phyloP scores from a whole-genome alignment of 2,329 filamentous ascomycete genomes.

The Phialophora chinensis region DNA sequence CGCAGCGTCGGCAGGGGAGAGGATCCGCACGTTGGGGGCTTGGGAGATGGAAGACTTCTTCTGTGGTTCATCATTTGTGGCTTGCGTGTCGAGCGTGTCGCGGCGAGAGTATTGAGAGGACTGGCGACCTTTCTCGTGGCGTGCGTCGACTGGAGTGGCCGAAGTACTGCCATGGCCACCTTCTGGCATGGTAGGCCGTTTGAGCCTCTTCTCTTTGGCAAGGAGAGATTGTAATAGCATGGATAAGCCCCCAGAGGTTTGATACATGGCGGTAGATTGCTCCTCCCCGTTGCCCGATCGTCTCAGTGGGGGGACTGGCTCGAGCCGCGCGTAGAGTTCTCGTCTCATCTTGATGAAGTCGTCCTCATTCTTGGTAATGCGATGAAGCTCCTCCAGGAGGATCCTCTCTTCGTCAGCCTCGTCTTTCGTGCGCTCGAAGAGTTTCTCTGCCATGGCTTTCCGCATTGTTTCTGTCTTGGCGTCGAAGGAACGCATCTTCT shows the following conservation, averaged over 20 bases:
- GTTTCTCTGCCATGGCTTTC: slow-evolving; percentile 82
- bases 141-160: slow-evolving; percentile 46
- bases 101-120: slow-evolving; percentile 42
- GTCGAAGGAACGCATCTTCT: slow-evolving; percentile 86
- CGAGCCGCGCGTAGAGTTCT: slow-evolving; percentile 84
- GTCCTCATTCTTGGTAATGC: slow-evolving; percentile 85
- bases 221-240: slow-evolving; percentile 82
- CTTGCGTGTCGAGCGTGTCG: slow-evolving; percentile 38
- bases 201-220: slow-evolving; percentile 84
- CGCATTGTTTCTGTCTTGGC: slow-evolving; percentile 76
- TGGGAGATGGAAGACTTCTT: slow-evolving; percentile 47
- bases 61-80: slow-evolving; percentile 43
- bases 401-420: slow-evolving; percentile 93
- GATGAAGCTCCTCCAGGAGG: slow-evolving; percentile 85
- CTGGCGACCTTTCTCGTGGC: slow-evolving; percentile 34
- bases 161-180: slow-evolving; percentile 61
- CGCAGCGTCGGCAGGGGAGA: slow-evolving; percentile 75
- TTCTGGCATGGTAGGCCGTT: slow-evolving; percentile 73
- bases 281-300: slow-evolving; percentile 59
- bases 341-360: slow-evolving; percentile 85
- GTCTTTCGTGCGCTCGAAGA: slow-evolving; percentile 79
- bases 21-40: slow-evolving; percentile 66
- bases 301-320: slow-evolving; percentile 73
- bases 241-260: slow-evolving; percentile 78
- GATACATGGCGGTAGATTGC: slow-evolving; percentile 65